phyloP scores from a whole-genome alignment of 2,329 filamentous ascomycete genomes.

The Fonsecaea pedrosoi region DNA sequence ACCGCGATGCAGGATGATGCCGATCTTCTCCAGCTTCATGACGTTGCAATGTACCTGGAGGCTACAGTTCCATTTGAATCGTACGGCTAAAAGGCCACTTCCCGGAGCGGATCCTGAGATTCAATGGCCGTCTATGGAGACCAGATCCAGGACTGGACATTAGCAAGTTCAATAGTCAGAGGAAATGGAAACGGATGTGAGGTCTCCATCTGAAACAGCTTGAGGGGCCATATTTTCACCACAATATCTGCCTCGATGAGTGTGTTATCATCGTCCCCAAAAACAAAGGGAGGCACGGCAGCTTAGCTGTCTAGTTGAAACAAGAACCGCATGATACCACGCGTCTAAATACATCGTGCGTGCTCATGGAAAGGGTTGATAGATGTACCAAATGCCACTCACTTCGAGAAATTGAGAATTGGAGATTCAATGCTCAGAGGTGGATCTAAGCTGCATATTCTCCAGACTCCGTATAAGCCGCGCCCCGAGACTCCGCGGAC shows the following conservation, averaged over 20 bases:
- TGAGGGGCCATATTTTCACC: not conserved
- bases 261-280: not conserved
- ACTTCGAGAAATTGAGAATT: not conserved
- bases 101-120: constrained; percentile 2
- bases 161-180: not conserved
- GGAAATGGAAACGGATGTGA: not conserved
- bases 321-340: not conserved
- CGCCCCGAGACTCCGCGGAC: not conserved
- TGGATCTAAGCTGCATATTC: not conserved
- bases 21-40: constrained; percentile 16
- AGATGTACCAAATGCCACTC: too few species aligned
- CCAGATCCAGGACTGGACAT: not conserved
- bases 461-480: not conserved
- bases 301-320: not conserved
- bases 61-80: constrained; percentile 10
- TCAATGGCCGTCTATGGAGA: not conserved
- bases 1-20: not conserved
- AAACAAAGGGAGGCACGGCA: not conserved
- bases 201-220: not conserved
- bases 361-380: not conserved
- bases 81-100: constrained; percentile 10
- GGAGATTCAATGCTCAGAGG: not conserved
- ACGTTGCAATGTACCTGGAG: not conserved
- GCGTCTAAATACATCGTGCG: not conserved
- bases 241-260: not conserved